Percentiles rank a stretch among this genome's conserved stretches.
These are phyloP conservation scores for Chlamydomonas urium DNA, from an alignment of 139 green algal genomes.

Conservation along the genomic window DNA sequence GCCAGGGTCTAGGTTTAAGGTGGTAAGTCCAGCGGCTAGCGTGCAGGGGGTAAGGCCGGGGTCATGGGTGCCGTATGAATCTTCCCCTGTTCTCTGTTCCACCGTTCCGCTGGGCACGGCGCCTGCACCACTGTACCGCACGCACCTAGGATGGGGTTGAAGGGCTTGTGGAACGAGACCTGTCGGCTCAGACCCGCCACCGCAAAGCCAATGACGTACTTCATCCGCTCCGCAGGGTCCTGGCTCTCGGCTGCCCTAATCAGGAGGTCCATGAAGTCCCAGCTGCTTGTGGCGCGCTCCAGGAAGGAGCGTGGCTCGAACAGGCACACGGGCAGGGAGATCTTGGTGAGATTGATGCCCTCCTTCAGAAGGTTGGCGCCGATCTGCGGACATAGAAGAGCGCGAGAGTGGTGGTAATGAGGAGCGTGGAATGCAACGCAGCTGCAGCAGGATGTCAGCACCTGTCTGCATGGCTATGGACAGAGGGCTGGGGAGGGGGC, in stretches of 20 bases:
- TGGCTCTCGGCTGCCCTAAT: conserved; percentile 24
- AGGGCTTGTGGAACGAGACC: conserved; percentile 41
- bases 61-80: no score
- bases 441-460: no score
- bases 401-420: no score
- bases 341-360: conserved; percentile 60
- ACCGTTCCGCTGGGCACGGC: no score
- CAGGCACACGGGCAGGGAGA: conserved; percentile 55
- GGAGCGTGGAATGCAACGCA: no score
- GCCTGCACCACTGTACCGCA: no score
- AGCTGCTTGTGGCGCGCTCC: conserved; percentile 54
- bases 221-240: conserved; percentile 47
- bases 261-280: conserved; percentile 40
- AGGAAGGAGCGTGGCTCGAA: conserved; percentile 64
- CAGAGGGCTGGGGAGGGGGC: no score
- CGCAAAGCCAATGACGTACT: conserved; percentile 53
- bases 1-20: no score
- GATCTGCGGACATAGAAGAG: no score
- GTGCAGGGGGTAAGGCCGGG: background rate
- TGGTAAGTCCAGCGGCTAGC: no score
- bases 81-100: no score
- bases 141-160: background rate
- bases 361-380: conserved; percentile 43
- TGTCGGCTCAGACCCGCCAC: conserved; percentile 51
- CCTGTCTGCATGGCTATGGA: no score